Evolutionary conservation across 2,329 filamentous ascomycete species (phyloP).

Genomic region (Acrodontium crateriforme): DNA sequence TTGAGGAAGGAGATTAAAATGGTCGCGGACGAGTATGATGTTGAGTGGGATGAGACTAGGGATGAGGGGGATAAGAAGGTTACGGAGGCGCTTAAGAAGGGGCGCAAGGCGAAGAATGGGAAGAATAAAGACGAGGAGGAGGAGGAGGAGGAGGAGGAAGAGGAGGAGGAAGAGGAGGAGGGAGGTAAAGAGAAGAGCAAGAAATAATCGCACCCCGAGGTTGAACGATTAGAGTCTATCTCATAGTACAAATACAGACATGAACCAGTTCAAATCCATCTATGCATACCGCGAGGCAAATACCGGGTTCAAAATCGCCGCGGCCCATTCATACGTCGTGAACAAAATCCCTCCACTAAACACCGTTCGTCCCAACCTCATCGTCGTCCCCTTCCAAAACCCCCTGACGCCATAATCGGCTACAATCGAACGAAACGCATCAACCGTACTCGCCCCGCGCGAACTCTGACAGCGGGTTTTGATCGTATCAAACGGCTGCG

Average conservation of each 20-base stretch:
- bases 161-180: slow-evolving; percentile 15
- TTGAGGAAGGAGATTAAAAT: slow-evolving; percentile 59
- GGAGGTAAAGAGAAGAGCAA: background rate
- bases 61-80: slow-evolving; percentile 37
- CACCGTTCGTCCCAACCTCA: slow-evolving; percentile 50
- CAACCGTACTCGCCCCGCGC: slow-evolving; percentile 40
- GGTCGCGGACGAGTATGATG: slow-evolving; percentile 65
- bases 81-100: slow-evolving; percentile 17
- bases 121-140: slow-evolving; percentile 21
- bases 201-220: background rate
- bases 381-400: slow-evolving; percentile 55
- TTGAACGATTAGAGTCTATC: background rate
- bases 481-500: slow-evolving; percentile 49
- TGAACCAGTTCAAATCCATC: background rate
- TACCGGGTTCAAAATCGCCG: slow-evolving; percentile 32
- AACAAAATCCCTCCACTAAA: slow-evolving; percentile 55
- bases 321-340: slow-evolving; percentile 46
- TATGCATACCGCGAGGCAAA: slow-evolving; percentile 5
- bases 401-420: slow-evolving; percentile 44
- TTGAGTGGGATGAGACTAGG: slow-evolving; percentile 56
- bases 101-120: slow-evolving; percentile 34
- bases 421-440: slow-evolving; percentile 42
- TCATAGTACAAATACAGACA: background rate
- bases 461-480: slow-evolving; percentile 51
- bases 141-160: slow-evolving; percentile 16